Evolutionary conservation across 2,329 filamentous ascomycete species (phyloP).

Genomic region (Neonectria neomacrospora): DNA sequence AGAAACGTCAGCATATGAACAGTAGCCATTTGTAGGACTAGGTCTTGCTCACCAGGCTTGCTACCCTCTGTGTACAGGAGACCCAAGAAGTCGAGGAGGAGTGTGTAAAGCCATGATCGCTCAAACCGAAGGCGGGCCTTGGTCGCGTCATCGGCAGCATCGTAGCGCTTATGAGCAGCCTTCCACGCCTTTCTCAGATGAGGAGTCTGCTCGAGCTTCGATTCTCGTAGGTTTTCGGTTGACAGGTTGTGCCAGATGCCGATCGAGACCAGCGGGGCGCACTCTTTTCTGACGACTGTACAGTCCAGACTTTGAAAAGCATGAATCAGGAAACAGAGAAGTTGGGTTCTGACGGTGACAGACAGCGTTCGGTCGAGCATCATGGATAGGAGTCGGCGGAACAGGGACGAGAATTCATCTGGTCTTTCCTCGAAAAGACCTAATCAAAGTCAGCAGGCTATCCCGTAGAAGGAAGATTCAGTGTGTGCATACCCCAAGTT

Average conservation of each 20-base stretch:
- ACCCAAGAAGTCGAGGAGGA: constrained; percentile 84
- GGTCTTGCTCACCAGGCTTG: constrained; percentile 55
- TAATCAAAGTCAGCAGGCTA: constrained; percentile 49
- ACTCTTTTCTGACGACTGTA: constrained; percentile 91
- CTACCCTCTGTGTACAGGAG: constrained; percentile 71
- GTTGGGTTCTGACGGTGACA: constrained; percentile 76
- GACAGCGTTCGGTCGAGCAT: constrained; percentile 77
- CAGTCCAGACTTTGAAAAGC: constrained; percentile 96
- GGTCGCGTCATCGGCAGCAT: constrained; percentile 81
- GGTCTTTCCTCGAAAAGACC: constrained; percentile 81
- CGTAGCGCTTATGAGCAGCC: constrained; percentile 85
- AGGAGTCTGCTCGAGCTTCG: constrained; percentile 75
- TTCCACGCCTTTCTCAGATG: constrained; percentile 91
- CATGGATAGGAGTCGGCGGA: constrained; percentile 90
- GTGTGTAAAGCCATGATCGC: constrained; percentile 89
- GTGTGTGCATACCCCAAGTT: constrained; percentile 76
- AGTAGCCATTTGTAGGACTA: neutral
- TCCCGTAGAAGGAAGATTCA: neutral
- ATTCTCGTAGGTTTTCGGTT: constrained; percentile 78
- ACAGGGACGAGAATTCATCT: constrained; percentile 86
- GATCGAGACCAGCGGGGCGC: constrained; percentile 93
- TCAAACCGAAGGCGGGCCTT: constrained; percentile 90
- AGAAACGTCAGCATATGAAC: constrained; percentile 30
- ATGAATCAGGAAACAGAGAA: constrained; percentile 89
- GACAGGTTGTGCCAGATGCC: constrained; percentile 95